Base-by-base conservation (phyloP, 352 stramenopile species). In the Halophytophthora batemanensis region DNA sequence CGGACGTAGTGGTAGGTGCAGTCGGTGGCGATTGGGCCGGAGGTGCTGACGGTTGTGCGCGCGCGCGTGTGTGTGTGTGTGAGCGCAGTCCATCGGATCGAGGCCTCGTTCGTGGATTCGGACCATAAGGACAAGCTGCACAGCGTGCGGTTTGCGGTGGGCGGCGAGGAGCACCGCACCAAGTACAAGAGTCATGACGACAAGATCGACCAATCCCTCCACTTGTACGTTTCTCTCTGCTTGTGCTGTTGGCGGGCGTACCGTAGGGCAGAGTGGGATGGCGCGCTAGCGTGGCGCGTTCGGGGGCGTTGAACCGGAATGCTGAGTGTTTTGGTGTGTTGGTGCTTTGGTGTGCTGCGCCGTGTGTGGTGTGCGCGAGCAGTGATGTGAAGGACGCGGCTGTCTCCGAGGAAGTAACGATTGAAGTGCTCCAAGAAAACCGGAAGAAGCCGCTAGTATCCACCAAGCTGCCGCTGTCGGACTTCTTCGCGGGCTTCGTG, bases 381-480 rank as follows among this genome's bases (percentile, higher is more conserved):
- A 82, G 69, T 51, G 45, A 82, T 10, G 45, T 84, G 34, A 68
- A 69, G 40, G 40, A 64, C 15, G 34, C 69, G 34, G 55, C 56
- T 6, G 43, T 45, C 31, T 50, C 56, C 10, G 51, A 66, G 21
- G 39, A 71, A 40, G 60, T 85, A 17, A 58, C 54, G 19, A 71
- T 83, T 51, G 74, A 84, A 40, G 61, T 84, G 61, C 44, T 74
- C 50, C 52, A 59, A 44, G 53, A 81, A 50, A 48, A 53, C 42
- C 65, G 67, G 51, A 56, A 68, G 62, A 76, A 76, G 62, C 31
- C 62, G 23, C 33, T 82, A 25, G 69, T 82, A 37, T 50, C 38
- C 23, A 74, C 69, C 39, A 59, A 71, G 33, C 58, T 74, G 42
- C 8, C 38, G 15, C 53, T 82, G 18, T 28, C 48, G 21, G 59